Base-by-base conservation (phyloP, 1,284 basidiomycete species). In the Boletellus dicymbophilus region DNA sequence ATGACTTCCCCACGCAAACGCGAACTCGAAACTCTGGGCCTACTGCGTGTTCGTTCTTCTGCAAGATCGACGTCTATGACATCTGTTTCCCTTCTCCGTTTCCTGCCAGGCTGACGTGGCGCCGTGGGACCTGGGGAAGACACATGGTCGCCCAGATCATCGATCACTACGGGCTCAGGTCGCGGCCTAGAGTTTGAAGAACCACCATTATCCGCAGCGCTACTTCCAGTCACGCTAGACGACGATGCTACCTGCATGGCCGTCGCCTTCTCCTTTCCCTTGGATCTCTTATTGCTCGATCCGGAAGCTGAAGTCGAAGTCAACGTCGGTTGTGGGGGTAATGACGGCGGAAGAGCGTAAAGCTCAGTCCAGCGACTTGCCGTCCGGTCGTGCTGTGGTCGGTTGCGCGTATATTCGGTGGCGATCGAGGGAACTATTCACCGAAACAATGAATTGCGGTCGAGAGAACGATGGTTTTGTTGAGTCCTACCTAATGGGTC, bases 351-450 rank as follows among this genome's bases (percentile, higher is more conserved):
- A 10, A 59, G 70, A 10, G 78, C 78, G 51, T 80, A 80, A 2
- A 77, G 58, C 33, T 73, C 67, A 6, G 79, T 80, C 80, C 78
- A 81, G 21, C 73, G 69, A 28, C 72, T 72, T 3, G 80, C 79
- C 16, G 72, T 80, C 20, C 65, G 62, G 58, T 81, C 79, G 61
- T 91, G 87, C 46, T 74, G 72, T 38, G 76, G 71, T 34, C 86
- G 80, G 58, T 84, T 82, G 22, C 80, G 79, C 10, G 74, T 65
- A 57, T 85, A 92, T 62, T 89, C 83, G 0, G 75, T 81, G 12
- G 89, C 88, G 23, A 92, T 89, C 0, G 78, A 75, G 2, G 88
- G 85, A 6, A 91, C 89, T 88, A 53, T 25, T 38, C 22, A 15
- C 12, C 31, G 30, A 39, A 37, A 30, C 21, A 7, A 25, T 54